These are phyloP conservation scores for Rhizopogon rudus DNA, from an alignment of 768 basidiomycete genomes.

Conservation along the genomic window DNA sequence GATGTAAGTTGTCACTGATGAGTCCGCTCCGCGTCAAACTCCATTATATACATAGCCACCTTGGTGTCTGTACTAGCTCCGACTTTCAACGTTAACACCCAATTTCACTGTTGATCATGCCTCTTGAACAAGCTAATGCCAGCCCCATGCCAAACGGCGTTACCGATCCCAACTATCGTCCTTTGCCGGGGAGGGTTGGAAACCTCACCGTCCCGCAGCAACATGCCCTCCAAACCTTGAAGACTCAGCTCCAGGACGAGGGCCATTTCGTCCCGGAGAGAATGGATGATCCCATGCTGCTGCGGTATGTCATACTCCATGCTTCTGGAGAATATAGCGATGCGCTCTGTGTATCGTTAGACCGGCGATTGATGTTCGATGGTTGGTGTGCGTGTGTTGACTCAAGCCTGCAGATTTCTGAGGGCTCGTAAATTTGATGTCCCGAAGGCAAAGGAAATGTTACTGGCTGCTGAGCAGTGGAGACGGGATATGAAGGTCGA, in stretches of 20 bases:
- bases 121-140: constrained; percentile 39
- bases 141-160: constrained; percentile 53
- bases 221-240: constrained; percentile 64
- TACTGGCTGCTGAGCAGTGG: constrained; percentile 82
- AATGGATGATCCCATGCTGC: constrained; percentile 66
- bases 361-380: constrained; percentile 12
- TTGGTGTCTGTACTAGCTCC: background rate
- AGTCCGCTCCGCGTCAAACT: no score
- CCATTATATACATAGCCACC: no score
- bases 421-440: constrained; percentile 93
- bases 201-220: constrained; percentile 64
- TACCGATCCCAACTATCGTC: constrained; percentile 61
- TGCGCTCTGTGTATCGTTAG: background rate
- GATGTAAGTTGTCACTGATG: no score
- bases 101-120: constrained; percentile 21
- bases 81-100: background rate
- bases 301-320: constrained; percentile 41
- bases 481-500: constrained; percentile 81
- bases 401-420: constrained; percentile 59
- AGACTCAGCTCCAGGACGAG: constrained; percentile 55
- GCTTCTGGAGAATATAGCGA: background rate
- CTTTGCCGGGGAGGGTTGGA: constrained; percentile 71
- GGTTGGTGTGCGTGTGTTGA: background rate
- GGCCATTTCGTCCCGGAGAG: constrained; percentile 55
- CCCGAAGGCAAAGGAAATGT: constrained; percentile 76